Evolutionary conservation across 176 grass and related monocot genomes (phyloP), one percentile per base, ranked within the genome.

Genomic region (Bothriochloa decipiens): DNA sequence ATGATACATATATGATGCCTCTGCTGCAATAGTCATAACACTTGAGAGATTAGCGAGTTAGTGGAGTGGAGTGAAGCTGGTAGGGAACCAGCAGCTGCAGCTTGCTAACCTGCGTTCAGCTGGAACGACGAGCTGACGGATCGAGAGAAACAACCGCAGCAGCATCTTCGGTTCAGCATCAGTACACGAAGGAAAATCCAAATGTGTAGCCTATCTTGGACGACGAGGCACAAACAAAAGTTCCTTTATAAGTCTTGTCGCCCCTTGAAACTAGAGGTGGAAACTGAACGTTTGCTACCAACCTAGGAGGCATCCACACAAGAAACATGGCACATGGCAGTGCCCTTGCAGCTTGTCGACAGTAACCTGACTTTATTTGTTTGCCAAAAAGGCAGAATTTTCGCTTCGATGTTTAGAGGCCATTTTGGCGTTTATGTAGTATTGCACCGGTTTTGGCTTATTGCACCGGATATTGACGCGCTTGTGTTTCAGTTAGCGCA

Each of bases 231-330:
- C 72, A 28, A 47, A 47, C 3, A 57, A 57, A 57, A 57, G 53
- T 0, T 22, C 7, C 18, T 22, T 55, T 55, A n/a, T 20, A n/a
- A 3, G 9, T 22, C 11, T 22, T 60, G 22, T 57, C 58, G 20
- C 10, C 22, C 58, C 23, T 73, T 73, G 49, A 73, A 10, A 73
- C 45, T 47, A 73, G 55, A 58, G 55, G 55, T 58, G 55, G 20
- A 58, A 58, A 58, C 55, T 58, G 55, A 55, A 49, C 1, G 23
- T 74, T 23, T 74, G 70, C 23, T 28, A 28, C 41, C 23, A 73
- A 73, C 70, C 23, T 74, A 74, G 47, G 49, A 57, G 47, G 73
- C 73, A 76, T 57, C 18, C 49, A 36, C 73, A 50, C 47, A 27
- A 75, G 9, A 75, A 33, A 75, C 47, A 53, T 29, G 72, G 4